phyloP scores from a whole-genome alignment of 768 basidiomycete genomes.

The Lactifluus pinguis region DNA sequence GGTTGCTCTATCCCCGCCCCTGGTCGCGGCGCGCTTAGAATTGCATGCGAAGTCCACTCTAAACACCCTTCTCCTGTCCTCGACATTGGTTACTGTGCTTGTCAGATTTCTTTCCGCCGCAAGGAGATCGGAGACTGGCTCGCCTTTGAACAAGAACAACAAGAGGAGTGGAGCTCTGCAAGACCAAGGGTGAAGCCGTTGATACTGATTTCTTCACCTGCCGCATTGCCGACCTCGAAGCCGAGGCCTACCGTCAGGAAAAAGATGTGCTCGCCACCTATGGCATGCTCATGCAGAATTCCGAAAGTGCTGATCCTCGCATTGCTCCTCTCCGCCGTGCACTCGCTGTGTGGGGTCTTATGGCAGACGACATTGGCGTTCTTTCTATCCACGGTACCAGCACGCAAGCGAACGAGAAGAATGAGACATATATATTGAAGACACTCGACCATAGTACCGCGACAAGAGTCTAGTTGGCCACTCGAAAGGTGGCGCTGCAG shows the following conservation, averaged over 20 bases:
- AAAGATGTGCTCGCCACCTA: slow-evolving; percentile 87
- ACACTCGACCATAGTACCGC: slow-evolving; percentile 83
- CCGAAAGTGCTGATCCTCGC: slow-evolving; percentile 70
- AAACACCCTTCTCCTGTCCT: slow-evolving; percentile 75
- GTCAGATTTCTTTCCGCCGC: slow-evolving; percentile 93
- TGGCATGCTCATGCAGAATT: slow-evolving; percentile 61
- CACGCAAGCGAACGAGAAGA: slow-evolving; percentile 88
- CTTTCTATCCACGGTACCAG: slow-evolving; percentile 88
- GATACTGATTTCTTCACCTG: slow-evolving; percentile 66
- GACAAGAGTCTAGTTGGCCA: slow-evolving; percentile 97
- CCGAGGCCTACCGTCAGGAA: slow-evolving; percentile 87
- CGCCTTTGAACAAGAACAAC: slow-evolving; percentile 73
- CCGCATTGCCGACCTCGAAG: slow-evolving; percentile 77
- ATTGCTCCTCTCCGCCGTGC: slow-evolving; percentile 91
- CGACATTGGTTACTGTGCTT: slow-evolving; percentile 78
- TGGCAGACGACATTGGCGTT: slow-evolving; percentile 89
- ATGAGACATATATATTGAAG: slow-evolving; percentile 88
- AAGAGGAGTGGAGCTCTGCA: slow-evolving; percentile 57
- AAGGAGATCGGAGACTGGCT: slow-evolving; percentile 94
- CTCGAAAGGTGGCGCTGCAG: slow-evolving; percentile 97
- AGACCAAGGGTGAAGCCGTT: slow-evolving; percentile 39
- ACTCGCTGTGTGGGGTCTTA: slow-evolving; percentile 93
- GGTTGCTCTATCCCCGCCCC: slow-evolving; percentile 97
- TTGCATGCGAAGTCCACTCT: slow-evolving; percentile 77
- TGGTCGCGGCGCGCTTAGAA: slow-evolving; percentile 82